These are phyloP conservation scores for Ustilago crameri DNA, from an alignment of 1,284 basidiomycete genomes.

Conservation along the genomic window DNA sequence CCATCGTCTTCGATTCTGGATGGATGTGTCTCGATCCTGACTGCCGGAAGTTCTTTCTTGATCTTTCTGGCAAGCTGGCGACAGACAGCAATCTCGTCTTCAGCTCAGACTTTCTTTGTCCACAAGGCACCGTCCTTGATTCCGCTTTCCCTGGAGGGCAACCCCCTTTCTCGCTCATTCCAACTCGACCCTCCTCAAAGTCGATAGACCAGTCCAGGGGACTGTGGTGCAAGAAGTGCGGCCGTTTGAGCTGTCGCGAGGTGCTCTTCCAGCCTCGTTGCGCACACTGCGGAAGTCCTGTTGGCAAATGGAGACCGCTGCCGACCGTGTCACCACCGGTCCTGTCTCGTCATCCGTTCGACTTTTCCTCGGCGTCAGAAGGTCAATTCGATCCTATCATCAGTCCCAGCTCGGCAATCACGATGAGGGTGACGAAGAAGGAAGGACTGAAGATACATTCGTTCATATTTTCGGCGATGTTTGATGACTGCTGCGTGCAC, in stretches of 20 bases:
- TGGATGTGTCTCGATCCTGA: slow-evolving; percentile 45
- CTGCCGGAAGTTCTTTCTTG: slow-evolving; percentile 35
- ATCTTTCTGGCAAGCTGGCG: neutral
- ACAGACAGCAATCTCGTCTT: slow-evolving; percentile 11
- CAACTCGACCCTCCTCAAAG: neutral
- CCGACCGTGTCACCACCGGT: slow-evolving; percentile 14
- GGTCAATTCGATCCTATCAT: slow-evolving; percentile 24
- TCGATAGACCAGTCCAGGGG: slow-evolving; percentile 35
- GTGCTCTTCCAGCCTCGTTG: slow-evolving; percentile 28
- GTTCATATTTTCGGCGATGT: slow-evolving; percentile 23
- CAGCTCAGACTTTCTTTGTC: slow-evolving; percentile 8
- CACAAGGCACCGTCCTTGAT: slow-evolving; percentile 12
- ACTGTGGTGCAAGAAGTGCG: slow-evolving; percentile 37
- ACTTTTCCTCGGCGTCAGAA: slow-evolving; percentile 5
- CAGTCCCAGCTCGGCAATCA: slow-evolving; percentile 16
- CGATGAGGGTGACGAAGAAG: slow-evolving; percentile 2
- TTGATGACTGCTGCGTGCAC: slow-evolving; percentile 40
- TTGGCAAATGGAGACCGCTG: slow-evolving; percentile 23
- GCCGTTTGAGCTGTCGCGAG: slow-evolving; percentile 42
- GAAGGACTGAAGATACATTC: slow-evolving; percentile 22
- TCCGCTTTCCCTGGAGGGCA: slow-evolving; percentile 11
- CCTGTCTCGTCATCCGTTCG: slow-evolving; percentile 2
- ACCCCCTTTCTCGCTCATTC: slow-evolving; percentile 31
- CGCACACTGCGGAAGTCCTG: slow-evolving; percentile 18
- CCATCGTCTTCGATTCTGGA: slow-evolving; percentile 28